phyloP scores from a whole-genome alignment of 306 rosid genomes.

The Cucumis sativus region DNA sequence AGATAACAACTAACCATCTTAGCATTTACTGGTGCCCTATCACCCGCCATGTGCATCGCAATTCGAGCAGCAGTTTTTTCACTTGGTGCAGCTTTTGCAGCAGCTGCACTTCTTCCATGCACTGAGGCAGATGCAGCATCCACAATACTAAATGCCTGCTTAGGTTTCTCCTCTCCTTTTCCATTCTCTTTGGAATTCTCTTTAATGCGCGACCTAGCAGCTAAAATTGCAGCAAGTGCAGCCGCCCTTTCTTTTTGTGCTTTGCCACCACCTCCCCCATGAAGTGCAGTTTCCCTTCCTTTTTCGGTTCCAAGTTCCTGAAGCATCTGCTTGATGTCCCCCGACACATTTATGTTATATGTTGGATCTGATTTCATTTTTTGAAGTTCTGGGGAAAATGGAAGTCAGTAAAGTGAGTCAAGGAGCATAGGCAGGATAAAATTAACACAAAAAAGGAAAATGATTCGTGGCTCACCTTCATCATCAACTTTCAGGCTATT shows the following conservation, averaged over 20 bases:
- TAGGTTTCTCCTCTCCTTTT: conserved; percentile 35
- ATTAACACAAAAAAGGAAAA: conserved; percentile 13
- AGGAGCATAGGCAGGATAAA: conserved; percentile 1
- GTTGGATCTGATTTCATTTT: conserved; percentile 63
- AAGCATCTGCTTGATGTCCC: conserved; percentile 93
- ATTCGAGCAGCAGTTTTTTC: conserved; percentile 95
- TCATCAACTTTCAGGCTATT: conserved; percentile 64
- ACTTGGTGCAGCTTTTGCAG: conserved; percentile 78
- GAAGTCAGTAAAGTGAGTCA: conserved; percentile 5
- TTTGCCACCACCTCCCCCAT: conserved; percentile 97
- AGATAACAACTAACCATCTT: conserved; percentile 54
- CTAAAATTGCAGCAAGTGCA: conserved; percentile 82
- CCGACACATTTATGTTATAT: conserved; percentile 69
- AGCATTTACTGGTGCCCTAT: conserved; percentile 81
- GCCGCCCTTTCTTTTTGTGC: conserved; percentile 94
- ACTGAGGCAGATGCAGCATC: conserved; percentile 99
- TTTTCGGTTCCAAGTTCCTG: conserved; percentile 88
- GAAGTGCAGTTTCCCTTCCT: conserved; percentile 84
- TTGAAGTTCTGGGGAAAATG: conserved; percentile 48
- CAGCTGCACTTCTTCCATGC: conserved; percentile 95
- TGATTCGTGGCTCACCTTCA: conserved; percentile 49
- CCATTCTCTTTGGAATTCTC: conserved; percentile 52
- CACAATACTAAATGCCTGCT: conserved; percentile 80
- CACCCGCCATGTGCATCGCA: conserved; percentile 93
- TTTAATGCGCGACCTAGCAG: conserved; percentile 65